These are phyloP conservation scores for Yamadazyma ubonensis DNA, from an alignment of 805 yeast genomes.

Conservation along the genomic window DNA sequence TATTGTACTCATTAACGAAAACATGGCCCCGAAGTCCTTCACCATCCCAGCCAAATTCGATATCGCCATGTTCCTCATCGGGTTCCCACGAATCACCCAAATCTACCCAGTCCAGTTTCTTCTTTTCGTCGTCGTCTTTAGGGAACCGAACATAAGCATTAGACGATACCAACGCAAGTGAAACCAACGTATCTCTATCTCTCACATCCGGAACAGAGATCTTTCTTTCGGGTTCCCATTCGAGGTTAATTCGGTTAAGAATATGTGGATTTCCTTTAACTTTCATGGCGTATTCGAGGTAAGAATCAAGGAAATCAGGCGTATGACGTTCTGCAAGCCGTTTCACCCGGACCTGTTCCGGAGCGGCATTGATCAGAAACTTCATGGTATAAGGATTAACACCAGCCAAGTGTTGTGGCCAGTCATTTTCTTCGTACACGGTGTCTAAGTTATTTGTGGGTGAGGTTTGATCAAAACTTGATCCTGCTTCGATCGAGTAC, in stretches of 20 bases:
- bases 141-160: conserved; percentile 88
- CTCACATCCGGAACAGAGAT: conserved; percentile 69
- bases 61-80: conserved; percentile 52
- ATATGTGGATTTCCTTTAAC: conserved; percentile 38
- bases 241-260: conserved; percentile 45
- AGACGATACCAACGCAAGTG: conserved; percentile 81
- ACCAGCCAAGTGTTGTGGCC: conserved; percentile 33
- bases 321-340: conserved; percentile 38
- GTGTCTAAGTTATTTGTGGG: conserved; percentile 17
- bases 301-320: conserved; percentile 67
- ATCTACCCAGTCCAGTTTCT: conserved; percentile 82
- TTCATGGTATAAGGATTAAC: conserved; percentile 40
- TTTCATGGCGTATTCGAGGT: conserved; percentile 54
- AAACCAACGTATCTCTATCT: conserved; percentile 69
- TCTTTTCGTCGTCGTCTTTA: conserved; percentile 43
- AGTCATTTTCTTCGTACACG: conserved; percentile 27
- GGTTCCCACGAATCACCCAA: conserved; percentile 52
- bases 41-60: conserved; percentile 81
- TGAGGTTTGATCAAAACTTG: background rate
- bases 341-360: conserved; percentile 18
- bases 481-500: background rate
- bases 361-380: conserved; percentile 27
- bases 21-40: conserved; percentile 90
- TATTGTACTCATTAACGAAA: conserved; percentile 58
- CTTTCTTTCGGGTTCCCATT: conserved; percentile 57